Conservation (phyloP, 1,284 basidiomycete species). For the Ustilago bromivora region DNA sequence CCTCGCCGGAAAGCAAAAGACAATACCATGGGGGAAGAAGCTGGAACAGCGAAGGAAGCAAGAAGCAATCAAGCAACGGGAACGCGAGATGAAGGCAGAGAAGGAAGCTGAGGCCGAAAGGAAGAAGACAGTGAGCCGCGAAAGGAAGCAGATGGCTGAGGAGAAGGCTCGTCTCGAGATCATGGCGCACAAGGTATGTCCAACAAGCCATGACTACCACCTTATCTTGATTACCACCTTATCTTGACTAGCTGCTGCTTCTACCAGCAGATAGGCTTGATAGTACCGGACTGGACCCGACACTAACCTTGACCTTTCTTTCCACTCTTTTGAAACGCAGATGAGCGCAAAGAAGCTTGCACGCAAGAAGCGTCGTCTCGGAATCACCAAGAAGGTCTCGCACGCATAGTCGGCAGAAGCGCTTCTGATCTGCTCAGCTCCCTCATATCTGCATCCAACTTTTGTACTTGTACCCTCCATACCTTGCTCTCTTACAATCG, state of each 20-base stretch:
- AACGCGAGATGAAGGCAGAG: slow-evolving; percentile 55
- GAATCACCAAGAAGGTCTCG: slow-evolving; percentile 58
- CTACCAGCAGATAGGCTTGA: not conserved
- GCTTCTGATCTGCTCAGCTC: not conserved
- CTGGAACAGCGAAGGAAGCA: slow-evolving; percentile 50
- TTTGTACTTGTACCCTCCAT: slow-evolving; percentile 36
- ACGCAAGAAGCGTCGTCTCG: slow-evolving; percentile 53
- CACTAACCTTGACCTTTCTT: not conserved
- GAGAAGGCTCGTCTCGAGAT: slow-evolving; percentile 56
- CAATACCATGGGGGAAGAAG: slow-evolving; percentile 58
- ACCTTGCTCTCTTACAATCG: slow-evolving; percentile 1
- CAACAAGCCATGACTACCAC: not conserved
- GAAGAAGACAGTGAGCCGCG: slow-evolving; percentile 46
- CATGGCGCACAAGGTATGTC: slow-evolving; percentile 56
- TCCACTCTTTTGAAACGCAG: slow-evolving; percentile 12
- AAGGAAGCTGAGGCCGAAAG: slow-evolving; percentile 45
- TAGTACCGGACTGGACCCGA: not conserved
- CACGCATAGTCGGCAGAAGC: slow-evolving; percentile 23
- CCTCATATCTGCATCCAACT: not conserved
- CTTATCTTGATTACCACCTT: not conserved
- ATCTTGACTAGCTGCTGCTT: not conserved
- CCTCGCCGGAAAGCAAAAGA: slow-evolving; percentile 44
- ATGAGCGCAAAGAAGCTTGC: slow-evolving; percentile 59
- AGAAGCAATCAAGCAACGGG: slow-evolving; percentile 54
- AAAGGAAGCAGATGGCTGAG: slow-evolving; percentile 56